Percentiles rank a stretch among this genome's conserved stretches.
Conservation (phyloP, 805 yeast genomes). For the Metahyphopichia silvanorum region DNA sequence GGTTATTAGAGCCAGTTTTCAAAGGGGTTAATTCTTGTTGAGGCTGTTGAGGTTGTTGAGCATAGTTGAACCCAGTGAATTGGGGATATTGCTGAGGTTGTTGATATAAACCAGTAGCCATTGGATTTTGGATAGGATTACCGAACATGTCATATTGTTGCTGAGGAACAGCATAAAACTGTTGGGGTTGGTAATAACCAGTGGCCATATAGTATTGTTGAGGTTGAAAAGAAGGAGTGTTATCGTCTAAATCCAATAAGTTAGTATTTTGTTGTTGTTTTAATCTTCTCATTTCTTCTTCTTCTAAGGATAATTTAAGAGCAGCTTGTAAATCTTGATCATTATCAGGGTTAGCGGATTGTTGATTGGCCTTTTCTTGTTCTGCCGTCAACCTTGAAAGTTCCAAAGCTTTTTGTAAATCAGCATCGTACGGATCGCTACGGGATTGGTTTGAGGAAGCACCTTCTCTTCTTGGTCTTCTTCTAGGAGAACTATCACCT, state of each 20-base stretch:
- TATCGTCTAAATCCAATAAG: conserved; percentile 52
- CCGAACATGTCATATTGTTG: conserved; percentile 63
- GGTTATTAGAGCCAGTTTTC: conserved; percentile 74
- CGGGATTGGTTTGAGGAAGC: conserved; percentile 20
- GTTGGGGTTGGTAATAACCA: conserved; percentile 20
- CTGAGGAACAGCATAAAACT: too few species aligned
- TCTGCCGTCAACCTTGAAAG: conserved; percentile 79
- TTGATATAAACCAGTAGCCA: conserved; percentile 50
- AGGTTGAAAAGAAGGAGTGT: conserved; percentile 14
- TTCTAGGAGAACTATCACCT: conserved; percentile 26
- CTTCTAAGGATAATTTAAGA: conserved; percentile 68
- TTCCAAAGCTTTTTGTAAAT: conserved; percentile 75
- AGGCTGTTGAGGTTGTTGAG: conserved; percentile 22
- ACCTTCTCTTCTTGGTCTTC: too few species aligned
- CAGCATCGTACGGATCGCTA: conserved; percentile 60
- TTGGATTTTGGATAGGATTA: conserved; percentile 55
- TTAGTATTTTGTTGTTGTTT: conserved; percentile 42
- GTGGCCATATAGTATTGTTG: conserved; percentile 28
- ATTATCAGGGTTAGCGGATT: conserved; percentile 24
- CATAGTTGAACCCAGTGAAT: conserved; percentile 20
- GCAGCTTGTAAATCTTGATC: conserved; percentile 70
- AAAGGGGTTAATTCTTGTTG: conserved; percentile 47
- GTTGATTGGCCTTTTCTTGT: conserved; percentile 58
- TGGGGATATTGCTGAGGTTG: conserved; percentile 25
- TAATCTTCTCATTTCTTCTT: conserved; percentile 63